These are phyloP conservation scores for Capsicum rhomboideum DNA, from an alignment of 257 asterid genomes.

Conservation along the genomic window DNA sequence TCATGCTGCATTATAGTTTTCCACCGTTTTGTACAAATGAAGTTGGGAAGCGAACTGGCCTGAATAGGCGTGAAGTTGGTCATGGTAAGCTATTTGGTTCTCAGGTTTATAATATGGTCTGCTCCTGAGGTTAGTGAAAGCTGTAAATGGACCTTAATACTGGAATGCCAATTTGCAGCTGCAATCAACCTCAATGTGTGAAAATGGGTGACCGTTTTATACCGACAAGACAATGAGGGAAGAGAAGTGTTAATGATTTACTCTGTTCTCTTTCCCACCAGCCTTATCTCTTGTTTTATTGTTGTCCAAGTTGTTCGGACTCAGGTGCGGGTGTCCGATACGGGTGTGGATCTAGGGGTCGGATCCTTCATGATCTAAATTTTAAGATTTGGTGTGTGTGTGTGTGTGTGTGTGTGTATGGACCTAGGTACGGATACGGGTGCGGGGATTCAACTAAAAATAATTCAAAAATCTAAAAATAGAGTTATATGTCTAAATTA, in stretches of 20 bases:
- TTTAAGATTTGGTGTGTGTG: no score
- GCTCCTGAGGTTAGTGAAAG: neutral
- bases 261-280: neutral
- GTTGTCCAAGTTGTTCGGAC: neutral
- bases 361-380: no score
- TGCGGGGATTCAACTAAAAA: no score
- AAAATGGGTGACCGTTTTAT: neutral
- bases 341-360: no score
- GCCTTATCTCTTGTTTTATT: neutral
- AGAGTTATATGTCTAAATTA: no score
- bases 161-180: neutral
- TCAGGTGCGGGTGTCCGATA: no score
- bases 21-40: constrained; percentile 95
- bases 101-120: neutral
- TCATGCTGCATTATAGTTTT: constrained; percentile 96
- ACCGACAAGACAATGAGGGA: neutral
- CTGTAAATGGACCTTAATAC: neutral
- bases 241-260: neutral
- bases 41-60: constrained; percentile 86
- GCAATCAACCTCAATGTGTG: neutral
- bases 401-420: no score
- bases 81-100: constrained; percentile 56
- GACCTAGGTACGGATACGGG: no score
- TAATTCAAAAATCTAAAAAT: no score
- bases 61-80: constrained; percentile 96